These are phyloP conservation scores for Xylaria castorea DNA, from an alignment of 495 filamentous ascomycete genomes.

Conservation along the genomic window DNA sequence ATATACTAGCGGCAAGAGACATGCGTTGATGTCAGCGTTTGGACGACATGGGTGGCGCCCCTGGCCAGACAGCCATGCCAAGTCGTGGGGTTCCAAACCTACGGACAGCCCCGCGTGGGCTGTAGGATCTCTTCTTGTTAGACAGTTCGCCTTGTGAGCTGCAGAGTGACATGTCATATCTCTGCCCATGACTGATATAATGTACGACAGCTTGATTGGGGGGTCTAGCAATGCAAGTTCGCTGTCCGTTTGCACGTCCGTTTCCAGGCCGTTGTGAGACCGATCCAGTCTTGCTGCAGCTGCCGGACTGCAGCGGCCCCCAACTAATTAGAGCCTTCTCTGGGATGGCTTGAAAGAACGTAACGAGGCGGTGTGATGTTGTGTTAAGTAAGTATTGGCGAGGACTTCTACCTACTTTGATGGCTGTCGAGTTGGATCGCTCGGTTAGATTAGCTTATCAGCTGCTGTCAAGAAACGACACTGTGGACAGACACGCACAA, in stretches of 20 bases:
- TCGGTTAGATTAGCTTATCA: not conserved
- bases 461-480: not conserved
- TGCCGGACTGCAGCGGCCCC: not conserved
- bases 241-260: not conserved
- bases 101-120: slow-evolving; percentile 2
- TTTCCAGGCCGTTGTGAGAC: not conserved
- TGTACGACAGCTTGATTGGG: not conserved
- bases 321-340: not conserved
- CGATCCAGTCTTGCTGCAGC: not conserved
- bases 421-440: not conserved
- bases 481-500: not conserved
- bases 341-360: not conserved
- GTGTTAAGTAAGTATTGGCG: not conserved
- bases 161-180: not conserved
- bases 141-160: not conserved
- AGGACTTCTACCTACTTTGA: not conserved
- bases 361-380: not conserved
- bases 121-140: slow-evolving; percentile 3
- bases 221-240: not conserved
- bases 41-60: not conserved
- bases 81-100: not conserved
- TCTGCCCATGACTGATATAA: not conserved
- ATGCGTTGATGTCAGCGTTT: slow-evolving; percentile 12
- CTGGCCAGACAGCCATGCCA: not conserved
- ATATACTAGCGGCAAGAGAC: not conserved